phyloP scores from a whole-genome alignment of 768 basidiomycete genomes.

The Suillus subalutaceus region DNA sequence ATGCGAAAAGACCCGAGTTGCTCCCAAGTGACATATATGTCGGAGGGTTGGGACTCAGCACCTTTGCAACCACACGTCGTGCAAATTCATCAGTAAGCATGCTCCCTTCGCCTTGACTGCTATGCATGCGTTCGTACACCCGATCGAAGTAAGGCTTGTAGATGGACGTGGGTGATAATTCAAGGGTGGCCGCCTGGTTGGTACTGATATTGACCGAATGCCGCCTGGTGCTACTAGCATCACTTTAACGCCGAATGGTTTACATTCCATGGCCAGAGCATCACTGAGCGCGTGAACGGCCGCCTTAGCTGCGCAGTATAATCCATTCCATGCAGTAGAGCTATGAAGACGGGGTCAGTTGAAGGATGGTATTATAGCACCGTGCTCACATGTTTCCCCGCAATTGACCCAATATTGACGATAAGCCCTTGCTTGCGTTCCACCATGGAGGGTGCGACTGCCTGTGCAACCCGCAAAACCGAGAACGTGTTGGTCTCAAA shows the following conservation, averaged over 20 bases:
- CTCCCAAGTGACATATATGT: conserved; percentile 54
- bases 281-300: conserved; percentile 63
- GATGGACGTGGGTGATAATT: conserved; percentile 52
- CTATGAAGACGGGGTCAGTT: conserved; percentile 36
- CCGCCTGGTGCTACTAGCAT: conserved; percentile 70
- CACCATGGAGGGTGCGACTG: conserved; percentile 76
- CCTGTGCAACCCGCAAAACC: conserved; percentile 58
- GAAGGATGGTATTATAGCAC: neutral
- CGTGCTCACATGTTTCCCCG: conserved; percentile 57
- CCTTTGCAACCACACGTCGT: conserved; percentile 49
- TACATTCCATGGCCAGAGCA: conserved; percentile 72
- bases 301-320: conserved; percentile 62
- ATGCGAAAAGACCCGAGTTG: conserved; percentile 28
- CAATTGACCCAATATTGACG: conserved; percentile 75
- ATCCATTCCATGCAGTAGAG: conserved; percentile 67
- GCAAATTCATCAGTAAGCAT: conserved; percentile 62
- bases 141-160: conserved; percentile 56
- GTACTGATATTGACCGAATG: conserved; percentile 63
- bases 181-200: conserved; percentile 49
- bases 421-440: conserved; percentile 61
- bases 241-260: conserved; percentile 69
- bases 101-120: conserved; percentile 50
- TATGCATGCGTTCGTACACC: conserved; percentile 55
- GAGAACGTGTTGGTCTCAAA: conserved; percentile 73
- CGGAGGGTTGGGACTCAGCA: conserved; percentile 50